phyloP scores from a whole-genome alignment of 495 filamentous ascomycete species.

The Aspergillus indologenus region DNA sequence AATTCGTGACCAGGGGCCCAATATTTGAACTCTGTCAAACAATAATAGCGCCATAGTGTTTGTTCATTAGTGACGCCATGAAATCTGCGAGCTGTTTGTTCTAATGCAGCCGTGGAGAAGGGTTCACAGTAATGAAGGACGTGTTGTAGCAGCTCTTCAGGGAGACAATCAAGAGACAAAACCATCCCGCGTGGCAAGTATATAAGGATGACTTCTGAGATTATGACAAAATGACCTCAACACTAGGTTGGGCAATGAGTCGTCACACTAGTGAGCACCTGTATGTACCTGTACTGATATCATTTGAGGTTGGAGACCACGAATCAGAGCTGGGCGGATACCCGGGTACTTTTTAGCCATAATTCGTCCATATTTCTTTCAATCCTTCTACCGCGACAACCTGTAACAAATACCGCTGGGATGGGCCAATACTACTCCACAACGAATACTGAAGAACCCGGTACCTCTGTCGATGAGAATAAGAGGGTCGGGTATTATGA shows the following conservation, averaged over 20 bases:
- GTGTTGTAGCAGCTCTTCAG: slow-evolving; percentile 71
- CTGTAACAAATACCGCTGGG: background rate
- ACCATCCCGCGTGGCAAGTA: slow-evolving; percentile 32
- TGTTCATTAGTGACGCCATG: slow-evolving; percentile 62
- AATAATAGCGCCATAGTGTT: slow-evolving; percentile 77
- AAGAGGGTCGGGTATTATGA: slow-evolving; percentile 89
- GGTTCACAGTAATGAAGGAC: slow-evolving; percentile 62
- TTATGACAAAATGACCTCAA: background rate
- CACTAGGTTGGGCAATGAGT: background rate
- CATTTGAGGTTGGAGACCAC: background rate
- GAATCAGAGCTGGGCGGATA: background rate
- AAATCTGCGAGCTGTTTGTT: slow-evolving; percentile 62
- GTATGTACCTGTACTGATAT: background rate
- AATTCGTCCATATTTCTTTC: background rate
- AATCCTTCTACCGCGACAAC: too few relatives aligned
- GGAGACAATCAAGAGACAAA: slow-evolving; percentile 48
- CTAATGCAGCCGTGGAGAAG: slow-evolving; percentile 41
- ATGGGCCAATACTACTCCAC: slow-evolving; percentile 83
- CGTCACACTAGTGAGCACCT: background rate
- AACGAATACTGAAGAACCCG: slow-evolving; percentile 41
- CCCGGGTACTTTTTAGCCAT: background rate
- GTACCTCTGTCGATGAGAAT: slow-evolving; percentile 19
- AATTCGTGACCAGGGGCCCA: slow-evolving; percentile 73
- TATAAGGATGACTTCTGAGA: background rate
- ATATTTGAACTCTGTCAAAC: slow-evolving; percentile 59